Base-by-base conservation (phyloP, 1,139 yeast genomes). In the Kluyveromyces sp. region DNA sequence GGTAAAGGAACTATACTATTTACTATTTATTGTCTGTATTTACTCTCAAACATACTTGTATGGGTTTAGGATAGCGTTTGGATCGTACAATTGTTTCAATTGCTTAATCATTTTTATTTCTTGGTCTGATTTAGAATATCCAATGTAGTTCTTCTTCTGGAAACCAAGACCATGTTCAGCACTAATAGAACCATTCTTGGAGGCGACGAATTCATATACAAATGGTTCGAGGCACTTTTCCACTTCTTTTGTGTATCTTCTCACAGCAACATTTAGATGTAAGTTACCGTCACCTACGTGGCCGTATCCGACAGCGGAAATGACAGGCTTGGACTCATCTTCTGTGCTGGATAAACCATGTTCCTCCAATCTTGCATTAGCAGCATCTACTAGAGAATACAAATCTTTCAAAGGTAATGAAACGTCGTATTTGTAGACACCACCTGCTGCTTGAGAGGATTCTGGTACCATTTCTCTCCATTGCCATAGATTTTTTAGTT, bases 391-490 rank as follows among this genome's bases (percentile, higher is more conserved):
- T 45, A 89, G 72, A 7, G 81, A 81, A 60, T 88, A 88, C 68
- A 89, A 74, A 48, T 80, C 85, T n/a, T 75, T 71, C 55, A 89
- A 74, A 29, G 96, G 96, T 49, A 90, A 71, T 4, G 95, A 85
- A 41, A 89, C 95, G 58, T 89, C 97, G 60, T 89, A 89, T 68
- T 92, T 92, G 73, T 92, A 92, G 43, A 90, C 97, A 56, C 97
- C 98, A 45, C 97, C 97, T 34, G 75, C 80, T 50, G 78, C 74
- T 42, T 89, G 83, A 25, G 87, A 76, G 7, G 96, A 90, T 69
- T 92, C 98, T 33, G 97, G 89, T 55, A 90, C 79, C 53, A 83
- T 75, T 67, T 92, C 98, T 70, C 98, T 81, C 97, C 97, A 90
- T 33, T 81, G 71, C 98, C 98, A 92, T 57, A 92, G 75, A 50